These are phyloP conservation scores for Trichoderma atrobrunneum DNA, from an alignment of 2,329 filamentous ascomycete species.

Conservation along the genomic window DNA sequence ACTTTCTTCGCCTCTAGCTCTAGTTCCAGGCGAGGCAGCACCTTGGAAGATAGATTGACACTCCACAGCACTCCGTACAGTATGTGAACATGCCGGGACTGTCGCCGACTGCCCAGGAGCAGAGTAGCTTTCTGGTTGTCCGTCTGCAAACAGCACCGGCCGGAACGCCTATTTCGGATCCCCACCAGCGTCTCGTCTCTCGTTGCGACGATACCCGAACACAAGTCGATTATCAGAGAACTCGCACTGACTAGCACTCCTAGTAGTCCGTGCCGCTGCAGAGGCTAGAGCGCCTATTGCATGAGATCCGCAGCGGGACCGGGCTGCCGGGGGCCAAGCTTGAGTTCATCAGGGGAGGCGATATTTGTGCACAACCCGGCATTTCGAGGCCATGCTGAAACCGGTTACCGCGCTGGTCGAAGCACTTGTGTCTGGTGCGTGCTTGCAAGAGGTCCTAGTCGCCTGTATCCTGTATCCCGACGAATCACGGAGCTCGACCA, in stretches of 20 bases:
- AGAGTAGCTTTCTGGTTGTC: background rate
- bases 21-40: background rate
- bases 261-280: background rate
- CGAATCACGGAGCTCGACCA: conserved; percentile 7
- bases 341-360: conserved; percentile 8
- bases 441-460: background rate
- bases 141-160: background rate
- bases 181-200: background rate
- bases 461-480: background rate
- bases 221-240: background rate
- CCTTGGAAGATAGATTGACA: background rate
- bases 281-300: conserved; percentile 11
- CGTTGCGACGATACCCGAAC: conserved; percentile 17
- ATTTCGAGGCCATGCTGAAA: background rate
- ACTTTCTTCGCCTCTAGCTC: background rate
- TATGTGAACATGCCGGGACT: background rate
- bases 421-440: background rate
- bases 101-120: background rate
- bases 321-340: conserved; percentile 11
- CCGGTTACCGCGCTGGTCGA: background rate
- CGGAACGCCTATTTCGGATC: background rate
- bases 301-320: conserved; percentile 16
- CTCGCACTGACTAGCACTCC: background rate
- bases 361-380: conserved; percentile 9
- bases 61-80: background rate